Percentiles rank a stretch among this genome's conserved stretches.
Evolutionary conservation across 176 grass and related monocot genomes (phyloP).

Genomic region (Cenchrus fungigraminus): DNA sequence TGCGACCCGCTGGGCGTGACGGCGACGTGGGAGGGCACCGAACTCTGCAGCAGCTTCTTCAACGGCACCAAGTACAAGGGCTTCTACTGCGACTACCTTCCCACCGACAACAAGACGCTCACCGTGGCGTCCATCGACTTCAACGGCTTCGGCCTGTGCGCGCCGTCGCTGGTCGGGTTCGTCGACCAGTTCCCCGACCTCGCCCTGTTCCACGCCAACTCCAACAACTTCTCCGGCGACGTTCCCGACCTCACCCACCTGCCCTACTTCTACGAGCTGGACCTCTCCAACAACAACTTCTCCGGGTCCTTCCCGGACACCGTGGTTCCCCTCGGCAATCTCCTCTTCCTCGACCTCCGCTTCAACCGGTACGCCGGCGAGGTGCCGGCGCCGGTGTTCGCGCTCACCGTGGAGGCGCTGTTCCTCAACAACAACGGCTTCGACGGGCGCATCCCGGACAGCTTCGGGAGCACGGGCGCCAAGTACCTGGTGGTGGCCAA

Average conservation of each 20-base stretch:
- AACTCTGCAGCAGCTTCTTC: slow-evolving; percentile 37
- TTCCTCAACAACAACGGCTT: slow-evolving; percentile 94
- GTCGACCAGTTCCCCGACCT: slow-evolving; percentile 73
- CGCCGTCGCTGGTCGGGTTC: slow-evolving; percentile 64
- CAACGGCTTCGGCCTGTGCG: slow-evolving; percentile 60
- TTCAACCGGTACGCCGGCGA: slow-evolving; percentile 57
- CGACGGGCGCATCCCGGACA: slow-evolving; percentile 49
- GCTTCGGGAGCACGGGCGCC: slow-evolving; percentile 52
- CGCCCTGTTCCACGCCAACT: slow-evolving; percentile 88
- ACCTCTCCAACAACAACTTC: slow-evolving; percentile 83
- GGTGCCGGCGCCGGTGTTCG: slow-evolving; percentile 60
- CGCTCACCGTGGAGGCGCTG: slow-evolving; percentile 52
- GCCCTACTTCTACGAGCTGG: slow-evolving; percentile 75
- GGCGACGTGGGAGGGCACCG: slow-evolving; percentile 50
- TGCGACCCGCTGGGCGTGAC: slow-evolving; percentile 47
- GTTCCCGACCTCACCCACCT: slow-evolving; percentile 58
- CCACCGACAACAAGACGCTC: not conserved
- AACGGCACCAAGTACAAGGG: slow-evolving; percentile 52
- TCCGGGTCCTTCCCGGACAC: slow-evolving; percentile 49
- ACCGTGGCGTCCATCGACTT: slow-evolving; percentile 88
- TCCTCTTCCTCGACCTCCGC: slow-evolving; percentile 85
- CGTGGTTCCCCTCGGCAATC: slow-evolving; percentile 47
- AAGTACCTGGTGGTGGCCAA: slow-evolving; percentile 80
- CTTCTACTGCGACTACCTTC: slow-evolving; percentile 74
- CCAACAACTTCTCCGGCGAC: slow-evolving; percentile 62